phyloP scores from a whole-genome alignment of 208 protist species.

The Vickermania ingenoplastis region DNA sequence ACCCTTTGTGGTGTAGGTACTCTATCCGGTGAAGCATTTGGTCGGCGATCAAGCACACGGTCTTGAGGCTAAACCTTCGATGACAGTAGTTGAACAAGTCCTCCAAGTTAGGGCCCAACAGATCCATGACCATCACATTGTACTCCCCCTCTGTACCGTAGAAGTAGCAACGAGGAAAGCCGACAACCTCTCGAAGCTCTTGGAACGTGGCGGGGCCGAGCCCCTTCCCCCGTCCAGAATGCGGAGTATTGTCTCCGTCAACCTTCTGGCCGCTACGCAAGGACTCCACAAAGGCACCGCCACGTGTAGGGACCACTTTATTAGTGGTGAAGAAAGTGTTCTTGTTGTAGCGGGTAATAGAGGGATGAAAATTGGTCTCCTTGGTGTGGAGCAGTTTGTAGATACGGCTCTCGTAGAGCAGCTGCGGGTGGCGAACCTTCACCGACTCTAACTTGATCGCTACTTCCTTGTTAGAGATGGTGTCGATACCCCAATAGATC shows the following conservation, averaged over 20 bases:
- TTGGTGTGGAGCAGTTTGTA: conserved; percentile 26
- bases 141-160: conserved; percentile 91
- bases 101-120: conserved; percentile 42
- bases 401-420: conserved; percentile 86
- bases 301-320: conserved; percentile 2
- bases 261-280: neutral
- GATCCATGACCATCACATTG: conserved; percentile 78
- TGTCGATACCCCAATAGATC: conserved; percentile 76
- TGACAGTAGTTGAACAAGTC: conserved; percentile 52
- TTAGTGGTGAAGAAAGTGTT: neutral
- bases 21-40: conserved; percentile 84
- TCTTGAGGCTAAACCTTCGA: conserved; percentile 93
- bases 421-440: conserved; percentile 74
- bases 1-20: conserved; percentile 32
- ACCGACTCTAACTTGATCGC: conserved; percentile 63
- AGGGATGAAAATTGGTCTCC: conserved; percentile 4
- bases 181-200: conserved; percentile 14
- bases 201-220: conserved; percentile 1
- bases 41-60: conserved; percentile 95
- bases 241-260: neutral
- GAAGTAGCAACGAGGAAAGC: conserved; percentile 90
- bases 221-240: neutral
- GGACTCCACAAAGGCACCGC: neutral
- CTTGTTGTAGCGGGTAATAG: conserved; percentile 8
- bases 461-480: conserved; percentile 10